A percentile compares a stretch with the other conserved stretches of the same genome.
phyloP scores from a whole-genome alignment of 208 protist species.

The Trypanosoma theileri region DNA sequence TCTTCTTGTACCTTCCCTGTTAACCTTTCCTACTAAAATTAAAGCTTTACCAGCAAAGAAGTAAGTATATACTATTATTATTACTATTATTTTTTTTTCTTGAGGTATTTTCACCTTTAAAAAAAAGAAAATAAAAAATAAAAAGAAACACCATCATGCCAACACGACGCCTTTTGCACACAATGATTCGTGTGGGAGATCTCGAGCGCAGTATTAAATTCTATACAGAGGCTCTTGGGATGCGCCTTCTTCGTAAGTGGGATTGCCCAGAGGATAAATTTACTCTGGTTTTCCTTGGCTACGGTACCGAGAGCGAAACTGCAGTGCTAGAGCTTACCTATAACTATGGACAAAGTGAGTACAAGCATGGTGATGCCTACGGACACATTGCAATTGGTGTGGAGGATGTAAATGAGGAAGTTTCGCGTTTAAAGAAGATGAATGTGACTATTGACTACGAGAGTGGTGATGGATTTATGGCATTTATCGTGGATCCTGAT shows the following conservation, averaged over 20 bases:
- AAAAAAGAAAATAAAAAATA: constrained; percentile 3
- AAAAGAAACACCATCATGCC: constrained; percentile 6
- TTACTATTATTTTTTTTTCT: constrained; percentile 3
- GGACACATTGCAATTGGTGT: constrained; percentile 87
- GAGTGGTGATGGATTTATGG: constrained; percentile 75
- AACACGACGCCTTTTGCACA: constrained; percentile 66
- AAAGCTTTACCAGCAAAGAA: not conserved
- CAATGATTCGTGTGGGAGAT: constrained; percentile 87
- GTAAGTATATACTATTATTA: not conserved
- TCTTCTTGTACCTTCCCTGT: no score
- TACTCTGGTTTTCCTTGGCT: constrained; percentile 83
- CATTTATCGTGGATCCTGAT: constrained; percentile 83
- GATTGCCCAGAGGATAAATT: constrained; percentile 76
- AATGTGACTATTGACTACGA: constrained; percentile 76
- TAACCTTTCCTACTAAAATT: constrained; percentile 1
- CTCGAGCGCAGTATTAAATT: constrained; percentile 82
- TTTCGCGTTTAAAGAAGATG: constrained; percentile 44
- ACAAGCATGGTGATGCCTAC: constrained; percentile 74
- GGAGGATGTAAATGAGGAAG: constrained; percentile 57
- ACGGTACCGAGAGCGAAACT: constrained; percentile 57
- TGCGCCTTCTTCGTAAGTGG: constrained; percentile 79
- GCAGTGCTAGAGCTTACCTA: constrained; percentile 87
- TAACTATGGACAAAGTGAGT: constrained; percentile 76
- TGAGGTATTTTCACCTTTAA: constrained; percentile 9
- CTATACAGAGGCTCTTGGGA: constrained; percentile 77